These are phyloP conservation scores for Eucalyptus fibrosa DNA, from an alignment of 345 rosid species.

Conservation along the genomic window DNA sequence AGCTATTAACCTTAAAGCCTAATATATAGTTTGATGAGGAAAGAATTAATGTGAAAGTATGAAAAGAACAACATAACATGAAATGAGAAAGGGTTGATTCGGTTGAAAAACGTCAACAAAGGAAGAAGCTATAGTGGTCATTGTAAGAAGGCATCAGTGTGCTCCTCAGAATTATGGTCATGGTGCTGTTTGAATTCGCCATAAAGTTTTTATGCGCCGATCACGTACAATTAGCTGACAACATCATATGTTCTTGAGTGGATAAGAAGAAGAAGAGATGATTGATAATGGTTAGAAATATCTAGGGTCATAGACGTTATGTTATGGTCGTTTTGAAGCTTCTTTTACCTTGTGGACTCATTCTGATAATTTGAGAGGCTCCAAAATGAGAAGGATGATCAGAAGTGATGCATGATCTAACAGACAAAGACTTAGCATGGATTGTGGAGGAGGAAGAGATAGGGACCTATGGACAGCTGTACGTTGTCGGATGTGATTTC, in stretches of 20 bases:
- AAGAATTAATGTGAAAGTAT: neutral
- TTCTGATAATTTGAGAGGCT: neutral
- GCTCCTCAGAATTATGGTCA: neutral
- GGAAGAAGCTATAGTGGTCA: neutral
- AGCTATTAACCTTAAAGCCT: neutral
- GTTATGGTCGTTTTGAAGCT: neutral
- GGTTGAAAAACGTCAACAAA: neutral
- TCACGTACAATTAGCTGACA: neutral
- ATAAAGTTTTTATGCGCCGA: neutral
- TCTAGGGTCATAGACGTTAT: neutral
- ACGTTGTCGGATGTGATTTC: neutral
- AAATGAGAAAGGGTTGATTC: neutral
- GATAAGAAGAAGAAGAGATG: neutral
- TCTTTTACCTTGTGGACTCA: neutral
- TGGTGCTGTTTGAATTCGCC: neutral
- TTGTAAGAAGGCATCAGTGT: neutral
- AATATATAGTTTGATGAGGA: neutral
- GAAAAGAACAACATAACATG: neutral
- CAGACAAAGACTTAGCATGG: neutral
- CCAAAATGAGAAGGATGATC: neutral
- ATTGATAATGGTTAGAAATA: neutral
- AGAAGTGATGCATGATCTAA: neutral
- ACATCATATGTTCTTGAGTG: neutral
- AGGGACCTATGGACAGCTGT: neutral
- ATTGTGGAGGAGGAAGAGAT: neutral